Base-by-base conservation (phyloP, 768 basidiomycete genomes). In the Pisolithus sp. region DNA sequence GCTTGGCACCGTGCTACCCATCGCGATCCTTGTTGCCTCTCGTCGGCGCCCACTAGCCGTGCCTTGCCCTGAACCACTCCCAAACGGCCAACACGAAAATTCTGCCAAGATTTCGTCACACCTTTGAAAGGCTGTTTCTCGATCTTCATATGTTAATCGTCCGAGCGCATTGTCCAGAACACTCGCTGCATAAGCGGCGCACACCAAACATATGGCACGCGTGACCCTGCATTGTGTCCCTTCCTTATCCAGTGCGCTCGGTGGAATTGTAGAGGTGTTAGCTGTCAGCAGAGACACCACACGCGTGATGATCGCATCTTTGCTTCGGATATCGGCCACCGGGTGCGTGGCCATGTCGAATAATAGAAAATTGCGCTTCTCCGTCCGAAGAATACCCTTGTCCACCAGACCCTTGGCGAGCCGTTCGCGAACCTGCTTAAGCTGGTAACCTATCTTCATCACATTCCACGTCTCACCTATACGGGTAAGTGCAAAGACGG, bases 341-440 rank as follows among this genome's bases (percentile, higher is more conserved):
- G 95, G 96, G 68, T 99, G 95, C 0, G 95, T 99, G 17, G 96
- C 95, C 95, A 99, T 99, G 73, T 99, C 95, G 72, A 99, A 99
- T 28, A 99, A 77, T 46, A 99, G 80, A 70, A 99, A 99, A 69
- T 98, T 98, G 62, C 93, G 89, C 67, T 99, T 98, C 68, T 98
- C 96, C 15, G 95, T 99, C 47, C 96, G 87, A n/a, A 99, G 81
- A 37, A 99, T 84, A 60, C 95, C 96, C 71, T 99, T 99, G 76
- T 99, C 95, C 48, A 97, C 95, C 38, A 99, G 82, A 3, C 95
- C 83, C 67, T 99, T 99, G 13, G 94, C 93, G 38, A 99, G 85
- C 17, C 95, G 89, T 72, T 99, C 95, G 43, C 95, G 86, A 38
- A 98, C 95, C 71, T 97, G 95, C 69, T 97, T 97, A 44, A 99